A percentile compares a stretch with the other conserved stretches of the same genome.
phyloP scores from a whole-genome alignment of 1,139 yeast genomes.

The Candida sojae region DNA sequence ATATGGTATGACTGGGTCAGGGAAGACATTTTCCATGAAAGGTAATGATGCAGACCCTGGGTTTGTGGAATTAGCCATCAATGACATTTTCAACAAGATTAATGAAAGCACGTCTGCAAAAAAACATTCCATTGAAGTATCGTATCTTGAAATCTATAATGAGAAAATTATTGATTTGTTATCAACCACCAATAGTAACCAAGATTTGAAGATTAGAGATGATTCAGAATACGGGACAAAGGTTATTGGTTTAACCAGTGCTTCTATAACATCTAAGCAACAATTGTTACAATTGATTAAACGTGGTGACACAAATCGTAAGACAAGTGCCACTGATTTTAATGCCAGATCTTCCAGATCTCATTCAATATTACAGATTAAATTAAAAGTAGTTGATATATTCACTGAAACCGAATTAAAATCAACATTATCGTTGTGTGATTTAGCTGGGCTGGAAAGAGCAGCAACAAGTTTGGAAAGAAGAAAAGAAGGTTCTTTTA shows the following conservation, averaged over 20 bases:
- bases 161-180: slow-evolving; percentile 76
- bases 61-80: slow-evolving; percentile 72
- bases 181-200: slow-evolving; percentile 14
- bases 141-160: slow-evolving; percentile 88
- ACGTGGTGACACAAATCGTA: slow-evolving; percentile 72
- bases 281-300: slow-evolving; percentile 64
- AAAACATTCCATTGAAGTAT: slow-evolving; percentile 52
- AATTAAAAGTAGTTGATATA: slow-evolving; percentile 48
- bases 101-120: slow-evolving; percentile 23
- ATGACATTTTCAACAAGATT: slow-evolving; percentile 61
- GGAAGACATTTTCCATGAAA: slow-evolving; percentile 90
- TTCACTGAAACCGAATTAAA: slow-evolving; percentile 43
- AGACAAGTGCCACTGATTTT: slow-evolving; percentile 87
- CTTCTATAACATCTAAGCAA: slow-evolving; percentile 53
- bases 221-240: slow-evolving; percentile 72
- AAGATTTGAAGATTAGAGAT: slow-evolving; percentile 73
- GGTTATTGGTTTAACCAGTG: slow-evolving; percentile 74
- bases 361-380: slow-evolving; percentile 84
- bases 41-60: slow-evolving; percentile 74
- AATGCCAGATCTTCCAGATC: slow-evolving; percentile 86
- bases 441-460: slow-evolving; percentile 92
- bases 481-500: slow-evolving; percentile 89
- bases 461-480: slow-evolving; percentile 83
- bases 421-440: slow-evolving; percentile 83
- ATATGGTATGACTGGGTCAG: slow-evolving; percentile 95